Conservation (phyloP, 768 basidiomycete species). For the Leccinum variicolor region DNA sequence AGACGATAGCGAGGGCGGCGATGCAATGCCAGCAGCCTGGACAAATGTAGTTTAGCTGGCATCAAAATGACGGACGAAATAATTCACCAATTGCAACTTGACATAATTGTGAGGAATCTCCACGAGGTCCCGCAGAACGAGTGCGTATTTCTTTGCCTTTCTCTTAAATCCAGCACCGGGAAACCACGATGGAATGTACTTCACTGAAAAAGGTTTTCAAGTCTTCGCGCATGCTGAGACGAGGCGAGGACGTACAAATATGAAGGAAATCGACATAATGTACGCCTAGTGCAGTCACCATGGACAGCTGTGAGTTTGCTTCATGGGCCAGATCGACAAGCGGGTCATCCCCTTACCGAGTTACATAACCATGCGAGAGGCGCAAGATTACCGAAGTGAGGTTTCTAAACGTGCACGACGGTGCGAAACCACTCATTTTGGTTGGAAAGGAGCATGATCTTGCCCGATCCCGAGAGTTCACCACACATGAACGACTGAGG, state of each 20-base stretch:
- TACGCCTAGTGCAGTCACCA: neutral
- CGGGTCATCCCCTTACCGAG: conserved; percentile 33
- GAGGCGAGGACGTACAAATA: conserved; percentile 6
- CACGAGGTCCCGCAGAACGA: neutral
- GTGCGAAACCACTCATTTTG: too few relatives aligned
- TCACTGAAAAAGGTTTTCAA: conserved; percentile 14
- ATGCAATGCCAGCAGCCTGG: conserved; percentile 14
- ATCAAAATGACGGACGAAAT: neutral
- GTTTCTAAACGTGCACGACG: neutral
- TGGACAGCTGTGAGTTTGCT: conserved; percentile 23
- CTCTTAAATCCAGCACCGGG: conserved; percentile 20
- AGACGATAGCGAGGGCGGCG: conserved; percentile 14
- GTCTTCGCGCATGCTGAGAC: neutral
- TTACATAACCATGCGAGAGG: conserved; percentile 39
- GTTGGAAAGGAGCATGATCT: too few relatives aligned
- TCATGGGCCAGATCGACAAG: conserved; percentile 30
- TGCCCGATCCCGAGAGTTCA: too few relatives aligned
- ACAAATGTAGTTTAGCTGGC: neutral
- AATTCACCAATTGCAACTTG: conserved; percentile 15
- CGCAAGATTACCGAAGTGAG: conserved; percentile 30
- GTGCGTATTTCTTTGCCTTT: conserved; percentile 8
- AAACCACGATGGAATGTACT: conserved; percentile 21
- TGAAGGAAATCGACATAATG: conserved; percentile 19
- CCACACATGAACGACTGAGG: too few relatives aligned
- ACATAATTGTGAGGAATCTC: conserved; percentile 14